Conservation (phyloP, 305 asterid species). For the Euphrasia arctica region DNA sequence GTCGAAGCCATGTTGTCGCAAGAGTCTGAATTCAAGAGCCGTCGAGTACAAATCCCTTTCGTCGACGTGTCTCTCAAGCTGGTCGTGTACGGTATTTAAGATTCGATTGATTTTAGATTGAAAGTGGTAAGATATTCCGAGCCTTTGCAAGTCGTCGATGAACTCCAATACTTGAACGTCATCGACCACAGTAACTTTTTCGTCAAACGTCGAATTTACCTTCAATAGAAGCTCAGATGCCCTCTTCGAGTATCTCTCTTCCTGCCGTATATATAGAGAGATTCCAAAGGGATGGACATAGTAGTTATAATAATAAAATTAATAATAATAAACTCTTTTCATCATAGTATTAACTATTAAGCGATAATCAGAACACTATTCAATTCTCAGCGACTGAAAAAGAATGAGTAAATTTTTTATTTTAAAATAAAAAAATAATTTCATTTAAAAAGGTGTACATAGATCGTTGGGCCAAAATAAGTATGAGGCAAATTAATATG, state of each 20-base stretch:
- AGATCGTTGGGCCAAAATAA: too few relatives aligned
- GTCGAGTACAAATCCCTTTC: slow-evolving; percentile 33
- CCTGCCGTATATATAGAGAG: slow-evolving; percentile 9
- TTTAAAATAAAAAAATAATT: too few relatives aligned
- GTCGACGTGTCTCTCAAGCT: background rate
- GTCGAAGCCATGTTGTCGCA: slow-evolving; percentile 40
- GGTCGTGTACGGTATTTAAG: slow-evolving; percentile 6
- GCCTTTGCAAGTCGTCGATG: slow-evolving; percentile 33
- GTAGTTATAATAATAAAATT: too few relatives aligned
- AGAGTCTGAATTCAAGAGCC: slow-evolving; percentile 45
- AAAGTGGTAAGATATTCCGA: slow-evolving; percentile 40
- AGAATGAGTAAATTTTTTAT: too few relatives aligned
- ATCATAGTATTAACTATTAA: too few relatives aligned
- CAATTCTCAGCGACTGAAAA: too few relatives aligned
- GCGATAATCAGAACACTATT: too few relatives aligned
- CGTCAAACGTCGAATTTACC: slow-evolving; percentile 28
- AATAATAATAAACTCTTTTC: too few relatives aligned
- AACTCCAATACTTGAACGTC: slow-evolving; percentile 27
- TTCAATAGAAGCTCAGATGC: slow-evolving; percentile 27
- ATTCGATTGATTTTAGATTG: slow-evolving; percentile 30
- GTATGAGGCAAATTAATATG: too few relatives aligned
- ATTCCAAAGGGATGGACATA: slow-evolving; percentile 1
- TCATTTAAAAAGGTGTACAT: too few relatives aligned
- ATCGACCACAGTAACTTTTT: background rate
- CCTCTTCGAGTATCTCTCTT: slow-evolving; percentile 12